Percentiles rank a stretch among this genome's conserved stretches.
These are phyloP conservation scores for Neonectria sp. DNA, from an alignment of 2,329 filamentous ascomycete genomes.

Conservation along the genomic window DNA sequence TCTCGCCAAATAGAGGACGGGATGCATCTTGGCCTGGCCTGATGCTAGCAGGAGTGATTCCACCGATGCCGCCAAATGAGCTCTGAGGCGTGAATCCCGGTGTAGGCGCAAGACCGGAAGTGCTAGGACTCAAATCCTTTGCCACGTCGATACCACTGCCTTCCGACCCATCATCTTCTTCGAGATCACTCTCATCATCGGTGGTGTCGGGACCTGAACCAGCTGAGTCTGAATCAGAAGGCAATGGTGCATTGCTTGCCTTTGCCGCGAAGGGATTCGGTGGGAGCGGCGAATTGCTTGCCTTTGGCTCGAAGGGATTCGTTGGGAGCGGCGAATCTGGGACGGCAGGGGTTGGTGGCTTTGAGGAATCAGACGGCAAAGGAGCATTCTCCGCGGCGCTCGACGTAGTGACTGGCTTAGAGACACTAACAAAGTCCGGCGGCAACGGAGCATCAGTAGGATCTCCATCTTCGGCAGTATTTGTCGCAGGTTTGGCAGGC, in stretches of 20 bases:
- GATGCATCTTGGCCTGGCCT: constrained; percentile 61
- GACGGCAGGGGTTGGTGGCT: constrained; percentile 30
- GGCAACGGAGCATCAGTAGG: constrained; percentile 48
- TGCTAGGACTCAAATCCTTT: constrained; percentile 73
- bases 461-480: constrained; percentile 12
- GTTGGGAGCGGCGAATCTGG: constrained; percentile 60
- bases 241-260: constrained; percentile 57
- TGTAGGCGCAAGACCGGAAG: constrained; percentile 60
- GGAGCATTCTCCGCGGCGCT: constrained; percentile 47
- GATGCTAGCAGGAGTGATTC: constrained; percentile 50
- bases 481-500: constrained; percentile 15
- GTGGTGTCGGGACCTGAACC: constrained; percentile 52
- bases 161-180: constrained; percentile 63
- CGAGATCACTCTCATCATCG: constrained; percentile 59
- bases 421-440: constrained; percentile 51
- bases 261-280: constrained; percentile 56
- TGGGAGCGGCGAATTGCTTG: constrained; percentile 59
- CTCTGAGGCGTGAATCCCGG: constrained; percentile 70
- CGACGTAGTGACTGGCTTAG: constrained; percentile 38
- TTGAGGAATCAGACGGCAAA: constrained; percentile 51
- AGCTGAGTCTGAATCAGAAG: constrained; percentile 55
- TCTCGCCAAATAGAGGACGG: constrained; percentile 69
- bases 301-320: constrained; percentile 52
- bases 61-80: constrained; percentile 69
- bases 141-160: constrained; percentile 76